Base-by-base conservation (phyloP, 2,329 filamentous ascomycete species). In the Diplodia corticola region DNA sequence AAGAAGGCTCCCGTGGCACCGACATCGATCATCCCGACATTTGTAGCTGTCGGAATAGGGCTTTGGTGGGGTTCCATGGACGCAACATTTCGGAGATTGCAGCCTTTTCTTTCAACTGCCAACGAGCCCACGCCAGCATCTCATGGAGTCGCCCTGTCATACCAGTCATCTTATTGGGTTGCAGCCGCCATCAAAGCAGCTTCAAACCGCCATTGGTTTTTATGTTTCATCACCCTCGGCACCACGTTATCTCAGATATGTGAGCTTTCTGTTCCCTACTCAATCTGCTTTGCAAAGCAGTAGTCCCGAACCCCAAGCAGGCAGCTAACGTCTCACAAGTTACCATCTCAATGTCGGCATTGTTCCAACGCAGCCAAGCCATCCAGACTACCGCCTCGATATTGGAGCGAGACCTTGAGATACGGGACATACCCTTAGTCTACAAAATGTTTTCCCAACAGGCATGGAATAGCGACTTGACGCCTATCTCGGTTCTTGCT, bases 31-130 rank as follows among this genome's bases (percentile, higher is more conserved):
- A 44, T 69, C 9, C 65, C 67, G 12, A 68, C 68, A 0, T 17
- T 69, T n/a, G 20, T 67, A 15, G 68, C 67, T 17, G 68, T 69
- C 10, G 51, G 44, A 4, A 50, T 70, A 10, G 44, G 44, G 5
- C 40, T 69, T 15, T 70, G 69, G 68, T 70, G 68, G 68, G 67
- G 64, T 35, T 37, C 54, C 30, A 26, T 70, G 12, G 69, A 69
- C 35, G 66, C 60, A 50, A 54, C 65, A 6, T 67, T 69, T 46
- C 64, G 67, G 24, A 26, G 53, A 28, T 35, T 69, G 35, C 69
- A 70, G 40, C 69, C 68, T 10, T 70, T 64, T 61, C 55, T 68
- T 17, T 68, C 67, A 13, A 69, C 69, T 66, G 64, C 65, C 5
- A 48, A 68, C 44, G 37, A 24, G 17, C 35, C 67, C 6, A 49